Conservation (phyloP, 768 basidiomycete species). For the Suillus variegatus region DNA sequence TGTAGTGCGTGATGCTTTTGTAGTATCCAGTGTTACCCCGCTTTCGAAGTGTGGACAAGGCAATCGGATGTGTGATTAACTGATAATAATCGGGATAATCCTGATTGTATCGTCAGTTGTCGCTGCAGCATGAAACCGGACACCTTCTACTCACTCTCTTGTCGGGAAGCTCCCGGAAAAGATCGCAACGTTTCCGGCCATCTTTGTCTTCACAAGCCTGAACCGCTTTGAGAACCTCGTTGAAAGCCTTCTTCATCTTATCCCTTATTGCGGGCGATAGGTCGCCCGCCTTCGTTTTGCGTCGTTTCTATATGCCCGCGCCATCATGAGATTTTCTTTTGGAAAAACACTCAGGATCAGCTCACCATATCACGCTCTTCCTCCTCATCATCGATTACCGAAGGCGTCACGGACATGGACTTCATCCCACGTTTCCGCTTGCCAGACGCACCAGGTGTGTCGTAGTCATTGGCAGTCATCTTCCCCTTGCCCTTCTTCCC, state of each 20-base stretch:
- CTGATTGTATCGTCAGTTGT: constrained; percentile 39
- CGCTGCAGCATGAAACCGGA: constrained; percentile 1
- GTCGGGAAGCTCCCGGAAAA: constrained; percentile 87
- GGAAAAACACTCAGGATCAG: constrained; percentile 13
- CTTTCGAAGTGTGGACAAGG: constrained; percentile 84
- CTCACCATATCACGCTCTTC: constrained; percentile 73
- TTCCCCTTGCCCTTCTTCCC: constrained; percentile 62
- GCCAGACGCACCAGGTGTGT: constrained; percentile 40
- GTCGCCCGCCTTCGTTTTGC: constrained; percentile 70
- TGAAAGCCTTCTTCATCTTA: constrained; percentile 82
- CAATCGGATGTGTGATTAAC: constrained; percentile 85
- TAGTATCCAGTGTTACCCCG: constrained; percentile 65
- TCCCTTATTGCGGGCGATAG: constrained; percentile 61
- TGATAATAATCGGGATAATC: constrained; percentile 93
- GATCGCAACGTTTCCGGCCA: constrained; percentile 80
- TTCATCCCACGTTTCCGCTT: constrained; percentile 80
- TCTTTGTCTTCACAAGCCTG: constrained; percentile 68
- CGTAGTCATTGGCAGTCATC: constrained; percentile 47
- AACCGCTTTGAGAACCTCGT: constrained; percentile 75
- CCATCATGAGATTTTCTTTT: constrained; percentile 1
- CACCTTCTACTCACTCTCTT: constrained; percentile 51
- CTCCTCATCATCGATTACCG: constrained; percentile 71
- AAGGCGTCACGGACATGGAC: constrained; percentile 77
- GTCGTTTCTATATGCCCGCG: constrained; percentile 65
- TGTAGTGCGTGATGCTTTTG: constrained; percentile 71